Conservation (phyloP, 2,329 filamentous ascomycete genomes). For the Acarospora socialis region DNA sequence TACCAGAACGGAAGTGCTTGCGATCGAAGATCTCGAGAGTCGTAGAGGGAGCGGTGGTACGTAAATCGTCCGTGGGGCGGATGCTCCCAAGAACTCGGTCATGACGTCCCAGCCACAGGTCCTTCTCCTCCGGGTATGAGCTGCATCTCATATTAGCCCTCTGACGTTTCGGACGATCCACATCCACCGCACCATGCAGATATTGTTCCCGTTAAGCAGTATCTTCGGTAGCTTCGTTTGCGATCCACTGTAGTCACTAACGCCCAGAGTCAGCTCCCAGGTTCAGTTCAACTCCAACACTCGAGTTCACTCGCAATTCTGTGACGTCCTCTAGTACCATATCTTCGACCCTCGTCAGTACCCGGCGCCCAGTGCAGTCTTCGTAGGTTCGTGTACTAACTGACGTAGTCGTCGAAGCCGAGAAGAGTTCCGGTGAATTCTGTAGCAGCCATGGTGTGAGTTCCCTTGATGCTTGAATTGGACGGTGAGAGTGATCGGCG, state of each 20-base stretch:
- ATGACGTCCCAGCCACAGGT: conserved; percentile 27
- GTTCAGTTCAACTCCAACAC: conserved; percentile 13
- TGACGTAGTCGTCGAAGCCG: conserved; percentile 98
- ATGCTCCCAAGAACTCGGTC: conserved; percentile 1
- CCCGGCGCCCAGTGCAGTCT: conserved; percentile 6
- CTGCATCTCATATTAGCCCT: conserved; percentile 27
- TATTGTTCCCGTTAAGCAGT: conserved; percentile 91
- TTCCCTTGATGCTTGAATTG: conserved; percentile 4
- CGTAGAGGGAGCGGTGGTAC: background rate
- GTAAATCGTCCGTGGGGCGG: background rate
- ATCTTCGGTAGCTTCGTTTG: conserved; percentile 89
- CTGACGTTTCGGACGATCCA: too few relatives aligned
- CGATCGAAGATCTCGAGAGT: too few relatives aligned
- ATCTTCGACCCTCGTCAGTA: conserved; percentile 40
- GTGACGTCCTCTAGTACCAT: conserved; percentile 98
- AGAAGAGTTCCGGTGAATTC: conserved; percentile 91
- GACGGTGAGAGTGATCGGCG: conserved; percentile 12
- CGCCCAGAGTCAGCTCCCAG: background rate
- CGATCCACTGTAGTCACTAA: conserved; percentile 77
- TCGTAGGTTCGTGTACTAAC: conserved; percentile 67
- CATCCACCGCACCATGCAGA: conserved; percentile 75
- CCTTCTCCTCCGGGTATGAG: conserved; percentile 68
- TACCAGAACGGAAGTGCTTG: too few relatives aligned
- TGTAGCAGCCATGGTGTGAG: conserved; percentile 26
- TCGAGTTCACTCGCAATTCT: conserved; percentile 56